These are phyloP conservation scores for Phytophthora uliginosa DNA, from an alignment of 352 stramenopile species.

Conservation along the genomic window DNA sequence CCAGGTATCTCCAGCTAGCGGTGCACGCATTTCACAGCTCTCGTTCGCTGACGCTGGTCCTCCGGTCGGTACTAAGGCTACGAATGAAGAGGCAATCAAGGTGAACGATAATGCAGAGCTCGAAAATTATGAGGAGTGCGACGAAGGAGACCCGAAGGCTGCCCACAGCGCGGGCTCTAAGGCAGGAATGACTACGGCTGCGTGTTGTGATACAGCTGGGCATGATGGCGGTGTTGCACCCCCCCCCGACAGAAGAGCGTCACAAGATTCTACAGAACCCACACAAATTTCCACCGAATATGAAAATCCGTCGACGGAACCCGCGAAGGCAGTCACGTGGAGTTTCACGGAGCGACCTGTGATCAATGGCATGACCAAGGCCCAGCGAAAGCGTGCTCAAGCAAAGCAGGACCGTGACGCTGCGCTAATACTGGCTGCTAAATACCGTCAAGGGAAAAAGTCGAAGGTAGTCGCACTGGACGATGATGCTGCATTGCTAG, in stretches of 20 bases:
- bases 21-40: neutral
- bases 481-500: neutral
- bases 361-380: conserved; percentile 12
- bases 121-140: neutral
- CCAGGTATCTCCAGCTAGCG: neutral
- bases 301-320: neutral
- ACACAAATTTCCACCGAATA: neutral
- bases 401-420: neutral
- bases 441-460: neutral
- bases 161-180: too few species aligned
- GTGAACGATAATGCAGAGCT: neutral
- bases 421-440: neutral
- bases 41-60: neutral
- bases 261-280: neutral
- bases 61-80: neutral
- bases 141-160: neutral
- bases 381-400: conserved; percentile 1
- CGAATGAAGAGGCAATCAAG: neutral
- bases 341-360: neutral
- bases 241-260: neutral
- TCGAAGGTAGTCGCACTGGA: too few species aligned
- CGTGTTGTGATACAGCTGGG: neutral
- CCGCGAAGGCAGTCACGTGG: neutral
- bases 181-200: too few species aligned
- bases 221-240: neutral